Base-by-base conservation (phyloP, 208 protist genomes). In the Angomonas ambiguus region DNA sequence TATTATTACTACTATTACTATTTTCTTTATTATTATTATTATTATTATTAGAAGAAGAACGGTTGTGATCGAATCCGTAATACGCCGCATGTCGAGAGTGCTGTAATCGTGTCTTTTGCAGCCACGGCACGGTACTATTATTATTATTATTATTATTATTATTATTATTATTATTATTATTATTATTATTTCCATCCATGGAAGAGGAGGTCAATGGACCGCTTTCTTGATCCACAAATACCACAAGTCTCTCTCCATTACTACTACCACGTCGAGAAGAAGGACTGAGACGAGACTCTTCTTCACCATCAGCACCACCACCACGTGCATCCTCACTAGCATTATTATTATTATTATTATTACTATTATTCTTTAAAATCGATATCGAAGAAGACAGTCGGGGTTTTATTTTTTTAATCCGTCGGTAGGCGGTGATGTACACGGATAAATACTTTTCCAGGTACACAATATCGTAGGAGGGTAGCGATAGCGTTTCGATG, bases 351-450 rank as follows among this genome's bases (percentile, higher is more conserved):
- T 8, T 20, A 8, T 5, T 24, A 56, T 56, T 22, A 56, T 24
- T 56, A 30, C n/a, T 22, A 30, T 56, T 56, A 30, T 56, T 20
- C 27, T 56, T 56, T 56, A 27, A 56, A 18, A 27, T 56, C 8
- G 49, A 30, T 22, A 24, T 56, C 49, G 18, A 30, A 8, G n/a
- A 8, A 11, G 49, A 8, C 49, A 18, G 11, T 5, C 5, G n/a
- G n/a, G n/a, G n/a, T n/a, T n/a, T 20, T 20, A 18, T 20, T 56
- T 56, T 56, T 18, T 27, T 56, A 5, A 11, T 5, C 49, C 49
- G n/a, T 56, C 24, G 16, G 25, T 56, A 30, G 5, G 16, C 24
- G 10, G 13, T 56, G 8, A 30, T 20, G n/a, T 22, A 5, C 49
- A 30, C n/a, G n/a, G 13, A 5, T 24, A 30, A 24, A 30, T 18